Percentiles rank a stretch among this genome's conserved stretches.
Conservation (phyloP, 179 eudicot genomes). For the Beta corolliflora region DNA sequence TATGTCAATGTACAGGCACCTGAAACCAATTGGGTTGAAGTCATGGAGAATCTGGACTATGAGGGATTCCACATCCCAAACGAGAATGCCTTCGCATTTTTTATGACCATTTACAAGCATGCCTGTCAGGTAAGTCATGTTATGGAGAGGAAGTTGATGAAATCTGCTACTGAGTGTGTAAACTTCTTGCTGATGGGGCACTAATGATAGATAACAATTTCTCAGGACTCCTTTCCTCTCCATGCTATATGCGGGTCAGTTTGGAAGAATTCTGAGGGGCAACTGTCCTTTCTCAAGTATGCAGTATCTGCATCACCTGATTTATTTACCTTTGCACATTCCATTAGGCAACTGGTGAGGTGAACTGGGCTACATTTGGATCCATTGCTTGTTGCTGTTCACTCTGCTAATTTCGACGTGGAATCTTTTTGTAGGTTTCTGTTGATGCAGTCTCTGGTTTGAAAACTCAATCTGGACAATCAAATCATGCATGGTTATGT, state of each 20-base stretch:
- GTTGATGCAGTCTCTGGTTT: slow-evolving; percentile 60
- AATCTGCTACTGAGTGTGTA: neutral
- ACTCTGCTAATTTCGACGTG: slow-evolving; percentile 13
- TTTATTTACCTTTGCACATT: slow-evolving; percentile 76
- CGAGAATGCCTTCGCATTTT: slow-evolving; percentile 69
- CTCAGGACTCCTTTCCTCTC: slow-evolving; percentile 83
- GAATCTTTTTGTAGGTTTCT: slow-evolving; percentile 52
- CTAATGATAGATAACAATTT: neutral
- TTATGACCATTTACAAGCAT: slow-evolving; percentile 69
- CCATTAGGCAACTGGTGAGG: slow-evolving; percentile 70
- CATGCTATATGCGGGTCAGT: slow-evolving; percentile 74
- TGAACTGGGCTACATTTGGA: slow-evolving; percentile 11
- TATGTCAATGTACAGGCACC: slow-evolving; percentile 60
- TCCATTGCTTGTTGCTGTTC: neutral
- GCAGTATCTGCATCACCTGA: slow-evolving; percentile 79
- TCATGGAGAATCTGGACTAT: slow-evolving; percentile 79
- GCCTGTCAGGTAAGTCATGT: slow-evolving; percentile 67
- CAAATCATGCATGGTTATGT: slow-evolving; percentile 81
- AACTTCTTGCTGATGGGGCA: neutral
- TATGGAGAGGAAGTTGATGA: slow-evolving; percentile 1
- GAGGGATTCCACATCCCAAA: slow-evolving; percentile 82
- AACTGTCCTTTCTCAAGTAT: slow-evolving; percentile 78
- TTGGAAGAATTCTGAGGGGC: slow-evolving; percentile 90
- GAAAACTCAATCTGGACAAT: slow-evolving; percentile 55
- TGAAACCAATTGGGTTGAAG: slow-evolving; percentile 70